Base-by-base conservation (phyloP, 352 stramenopile genomes). In the Globisporangium rhizosaccharum region DNA sequence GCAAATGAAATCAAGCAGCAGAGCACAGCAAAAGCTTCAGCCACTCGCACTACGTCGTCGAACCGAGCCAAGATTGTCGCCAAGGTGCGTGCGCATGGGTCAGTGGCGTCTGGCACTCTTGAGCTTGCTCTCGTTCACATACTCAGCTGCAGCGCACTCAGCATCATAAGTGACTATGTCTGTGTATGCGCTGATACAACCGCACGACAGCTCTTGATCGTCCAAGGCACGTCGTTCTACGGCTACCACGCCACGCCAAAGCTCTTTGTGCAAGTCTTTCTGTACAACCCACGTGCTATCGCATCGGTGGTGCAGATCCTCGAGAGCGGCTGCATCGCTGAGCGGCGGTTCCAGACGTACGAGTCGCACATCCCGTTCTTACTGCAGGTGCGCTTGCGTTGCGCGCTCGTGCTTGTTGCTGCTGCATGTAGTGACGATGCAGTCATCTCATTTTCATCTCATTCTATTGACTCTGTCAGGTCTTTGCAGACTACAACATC, bases 401-500 rank as follows among this genome's bases (percentile, higher is more conserved):
- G 14, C 39, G 33, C 3, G 53, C n/a, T 51, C 14, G 17, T 5
- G 41, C 1, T 5, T n/a, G 6, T 4, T 42, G 26, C 15, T 36
- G 15, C 49, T 9, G 3, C 15, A 20, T 14, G 23, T 18, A 55
- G 37, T 26, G 53, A 25, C 9, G 25, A 1, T 25, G 36, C 23
- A 17, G 9, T 49, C 17, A 26, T 26, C 44, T 25, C 42, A 25
- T 48, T 25, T 48, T 36, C 30, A 36, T 96, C 12, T 84, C 86
- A 23, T 96, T 95, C 57, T 56, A 93, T 6, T 62, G 95, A 20
- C 87, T 92, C 25, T 37, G n/a, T 11, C 39, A 94, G 80, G 73
- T 93, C 6, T 96, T 96, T 73, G 85, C 88, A 1, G 90, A 97
- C 64, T 95, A 96, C 71, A 91, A 93, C 42, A 94, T 97, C 36